Evolutionary conservation across 1,139 yeast genomes (phyloP).

Genomic region (Saccharomyces hybrid): DNA sequence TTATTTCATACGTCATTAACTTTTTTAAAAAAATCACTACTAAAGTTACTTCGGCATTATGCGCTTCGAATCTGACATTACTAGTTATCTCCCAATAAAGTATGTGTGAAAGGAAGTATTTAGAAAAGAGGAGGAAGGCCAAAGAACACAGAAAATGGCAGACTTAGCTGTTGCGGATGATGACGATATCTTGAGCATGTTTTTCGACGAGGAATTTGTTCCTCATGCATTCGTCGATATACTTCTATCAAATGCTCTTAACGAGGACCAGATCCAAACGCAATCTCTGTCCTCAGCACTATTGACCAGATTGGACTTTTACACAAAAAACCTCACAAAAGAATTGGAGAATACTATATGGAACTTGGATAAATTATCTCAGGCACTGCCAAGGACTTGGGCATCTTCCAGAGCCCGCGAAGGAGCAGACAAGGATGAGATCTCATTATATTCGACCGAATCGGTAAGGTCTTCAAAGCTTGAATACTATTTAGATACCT

Average conservation of each 20-base stretch:
- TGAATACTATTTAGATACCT: conserved; percentile 55
- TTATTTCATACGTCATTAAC: neutral
- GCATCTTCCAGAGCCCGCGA: conserved; percentile 7
- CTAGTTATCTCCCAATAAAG: neutral
- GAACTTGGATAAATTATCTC: conserved; percentile 35
- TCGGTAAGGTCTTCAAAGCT: conserved; percentile 41
- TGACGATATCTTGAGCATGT: conserved; percentile 38
- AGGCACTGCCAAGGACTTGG: conserved; percentile 25
- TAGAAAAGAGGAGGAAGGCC: neutral
- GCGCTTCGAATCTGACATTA: neutral
- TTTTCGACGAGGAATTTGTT: conserved; percentile 42
- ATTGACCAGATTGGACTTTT: conserved; percentile 53
- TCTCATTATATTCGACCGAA: conserved; percentile 11
- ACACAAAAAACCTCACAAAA: conserved; percentile 47
- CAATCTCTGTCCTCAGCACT: conserved; percentile 38
- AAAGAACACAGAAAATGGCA: neutral
- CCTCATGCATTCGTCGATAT: conserved; percentile 46
- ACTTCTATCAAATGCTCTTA: conserved; percentile 32
- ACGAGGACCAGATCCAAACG: conserved; percentile 23
- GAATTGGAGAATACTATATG: conserved; percentile 45
- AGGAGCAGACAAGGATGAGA: conserved; percentile 6
- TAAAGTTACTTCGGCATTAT: neutral
- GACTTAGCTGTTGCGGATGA: conserved; percentile 3
- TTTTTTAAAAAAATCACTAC: neutral
- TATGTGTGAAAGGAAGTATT: neutral